Evolutionary conservation across 2,329 filamentous ascomycete species (phyloP), one percentile per base, ranked within the genome.

Genomic region (Calycina herbarum): DNA sequence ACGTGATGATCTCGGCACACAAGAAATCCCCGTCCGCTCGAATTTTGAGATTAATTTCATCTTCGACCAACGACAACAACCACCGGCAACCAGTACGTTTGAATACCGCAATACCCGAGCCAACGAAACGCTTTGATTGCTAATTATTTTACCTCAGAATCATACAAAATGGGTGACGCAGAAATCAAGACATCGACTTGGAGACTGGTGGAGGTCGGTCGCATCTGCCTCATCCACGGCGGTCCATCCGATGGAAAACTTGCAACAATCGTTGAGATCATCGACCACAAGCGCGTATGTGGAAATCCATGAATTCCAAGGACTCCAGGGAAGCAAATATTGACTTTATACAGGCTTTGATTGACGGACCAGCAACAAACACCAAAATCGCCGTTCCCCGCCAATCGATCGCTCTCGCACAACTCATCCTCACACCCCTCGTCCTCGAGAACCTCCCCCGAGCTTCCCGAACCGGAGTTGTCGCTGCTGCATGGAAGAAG

Each of bases 211-310:
- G 94, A 99, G 90, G 92, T 97, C 82, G 95, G 95, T 89, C 93
- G 95, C 81, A 89, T 99, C 79, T 90, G 97, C 81, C 89, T 96
- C 82, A 89, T 98, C 85, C 90, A 92, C 82, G 82, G 82, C 78
- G 84, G 87, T 79, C 91, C 93, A 79, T 89, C 89, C 77, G 91
- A 85, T 76, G 94, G 94, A 85, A 92, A 92, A 81, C 88, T 98
- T 77, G 96, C 94, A 78, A 85, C 89, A 78, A 94, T 99, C 79
- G 93, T 97, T 83, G 94, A 99, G 89, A 98, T 99, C 83, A 95
- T 99, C 85, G 95, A 99, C 85, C 94, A 99, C 91, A 97, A 97
- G 89, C 93, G 95, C 85, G 95, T 99, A 96, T 81, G 95, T 93
- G 79, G n/a, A 62, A 57, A 24, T 40, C 8, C n/a, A 31, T 42